Conservation (phyloP, 2,329 filamentous ascomycete species). For the Fonsecaea multimorphosa region DNA sequence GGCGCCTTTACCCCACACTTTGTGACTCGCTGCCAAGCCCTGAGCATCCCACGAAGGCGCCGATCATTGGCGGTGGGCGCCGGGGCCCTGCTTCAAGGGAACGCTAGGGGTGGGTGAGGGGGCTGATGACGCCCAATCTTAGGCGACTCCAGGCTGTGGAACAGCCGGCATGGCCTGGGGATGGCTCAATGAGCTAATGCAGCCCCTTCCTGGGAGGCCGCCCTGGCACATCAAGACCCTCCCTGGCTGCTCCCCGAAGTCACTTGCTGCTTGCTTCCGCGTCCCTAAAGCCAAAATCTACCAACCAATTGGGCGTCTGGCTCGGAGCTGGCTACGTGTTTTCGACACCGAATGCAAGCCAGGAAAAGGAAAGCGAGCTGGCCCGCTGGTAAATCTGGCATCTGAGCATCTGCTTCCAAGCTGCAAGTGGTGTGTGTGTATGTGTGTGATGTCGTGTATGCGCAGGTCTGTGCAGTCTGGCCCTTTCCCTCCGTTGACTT, state of each 20-base stretch:
- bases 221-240: background rate
- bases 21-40: slow-evolving; percentile 10
- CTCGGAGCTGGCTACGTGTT: slow-evolving; percentile 2
- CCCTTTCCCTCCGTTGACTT: background rate
- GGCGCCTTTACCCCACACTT: slow-evolving; percentile 22
- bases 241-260: no score
- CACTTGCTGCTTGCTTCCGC: slow-evolving; percentile 19
- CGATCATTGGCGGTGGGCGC: slow-evolving; percentile 15
- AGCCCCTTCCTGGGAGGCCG: background rate
- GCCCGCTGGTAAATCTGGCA: background rate
- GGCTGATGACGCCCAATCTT: slow-evolving; percentile 6
- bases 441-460: background rate
- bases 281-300: background rate
- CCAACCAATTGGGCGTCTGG: slow-evolving; percentile 8
- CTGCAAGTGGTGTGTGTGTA: slow-evolving; percentile 3
- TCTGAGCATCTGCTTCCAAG: slow-evolving; percentile 10
- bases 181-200: slow-evolving; percentile 17
- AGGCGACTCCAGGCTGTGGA: slow-evolving; percentile 16
- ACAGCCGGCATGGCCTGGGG: slow-evolving; percentile 18
- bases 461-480: slow-evolving; percentile 4
- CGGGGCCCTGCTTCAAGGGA: background rate
- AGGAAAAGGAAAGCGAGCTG: slow-evolving; percentile 16
- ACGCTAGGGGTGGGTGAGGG: slow-evolving; percentile 2
- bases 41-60: background rate
- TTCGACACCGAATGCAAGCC: background rate